Conservation (phyloP, 2,329 filamentous ascomycete species). For the Penicillium sp. region DNA sequence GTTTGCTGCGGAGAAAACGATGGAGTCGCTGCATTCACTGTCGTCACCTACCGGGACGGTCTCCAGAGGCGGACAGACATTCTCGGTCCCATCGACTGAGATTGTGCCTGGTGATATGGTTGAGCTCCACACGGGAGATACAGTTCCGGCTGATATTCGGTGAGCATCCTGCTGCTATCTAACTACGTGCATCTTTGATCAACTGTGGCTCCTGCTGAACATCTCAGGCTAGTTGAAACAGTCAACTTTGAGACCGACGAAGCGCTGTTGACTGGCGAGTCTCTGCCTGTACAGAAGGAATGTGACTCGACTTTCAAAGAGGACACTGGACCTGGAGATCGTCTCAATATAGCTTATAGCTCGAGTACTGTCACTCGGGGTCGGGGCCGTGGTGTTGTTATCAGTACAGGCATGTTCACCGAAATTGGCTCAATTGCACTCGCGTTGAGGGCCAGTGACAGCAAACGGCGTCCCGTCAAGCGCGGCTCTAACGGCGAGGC, state of each 20-base stretch:
- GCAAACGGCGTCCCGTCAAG: conserved; percentile 56
- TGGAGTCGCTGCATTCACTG: conserved; percentile 61
- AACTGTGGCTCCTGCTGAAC: background rate
- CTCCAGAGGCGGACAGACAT: conserved; percentile 61
- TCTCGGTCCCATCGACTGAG: conserved; percentile 59
- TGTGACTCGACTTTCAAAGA: conserved; percentile 48
- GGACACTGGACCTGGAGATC: conserved; percentile 63
- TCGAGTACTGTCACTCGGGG: conserved; percentile 66
- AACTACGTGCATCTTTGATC: too few species aligned
- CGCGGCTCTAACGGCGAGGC: conserved; percentile 54
- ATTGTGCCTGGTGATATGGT: conserved; percentile 67
- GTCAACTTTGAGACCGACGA: conserved; percentile 80
- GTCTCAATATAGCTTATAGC: conserved; percentile 65
- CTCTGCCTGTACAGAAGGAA: conserved; percentile 63
- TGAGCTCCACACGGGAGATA: conserved; percentile 61
- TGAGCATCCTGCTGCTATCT: conserved; percentile 36
- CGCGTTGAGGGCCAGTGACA: conserved; percentile 64
- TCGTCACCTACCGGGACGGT: conserved; percentile 63
- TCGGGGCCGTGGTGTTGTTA: conserved; percentile 62
- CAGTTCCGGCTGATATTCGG: conserved; percentile 63
- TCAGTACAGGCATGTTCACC: conserved; percentile 65
- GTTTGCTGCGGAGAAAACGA: conserved; percentile 65
- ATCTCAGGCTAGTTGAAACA: conserved; percentile 54
- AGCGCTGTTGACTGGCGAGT: conserved; percentile 66
- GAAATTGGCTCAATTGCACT: conserved; percentile 69